Evolutionary conservation across 345 rosid genomes (phyloP), one percentile per base, ranked within the genome.

Genomic region (Isatis tinctoria): DNA sequence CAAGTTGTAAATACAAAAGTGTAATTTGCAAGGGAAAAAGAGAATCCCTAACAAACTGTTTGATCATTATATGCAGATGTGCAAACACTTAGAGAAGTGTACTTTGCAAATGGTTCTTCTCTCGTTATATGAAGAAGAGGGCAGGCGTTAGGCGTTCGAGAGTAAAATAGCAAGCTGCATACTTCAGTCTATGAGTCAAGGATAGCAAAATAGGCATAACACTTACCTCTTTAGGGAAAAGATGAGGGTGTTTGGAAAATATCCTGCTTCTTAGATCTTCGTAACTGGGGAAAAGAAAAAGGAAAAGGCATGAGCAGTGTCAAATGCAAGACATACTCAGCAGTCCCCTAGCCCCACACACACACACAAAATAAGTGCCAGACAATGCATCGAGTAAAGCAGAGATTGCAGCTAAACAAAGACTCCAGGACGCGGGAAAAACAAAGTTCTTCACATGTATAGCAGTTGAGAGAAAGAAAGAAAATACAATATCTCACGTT

Each of bases 161-260:
- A 60, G 18, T 47, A 66, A 48, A 5, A 47, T 6, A 20, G 16
- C 17, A 28, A 28, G 13, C 28, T 40, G 12, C 39, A 26, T 53
- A 53, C 51, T n/a, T 69, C 2, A 56, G 14, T 8, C 28, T 28
- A 8, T 28, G 30, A 56, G 22, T 57, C 2, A 44, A 58, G 9
- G 18, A 18, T 27, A 63, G 9, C 22, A 62, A 47, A 47, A 3
- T 28, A 60, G 10, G 72, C 39, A 53, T n/a, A 36, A 17, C 22
- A 57, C 17, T 49, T 67, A 30, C 33, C 33, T 30, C 33, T 30
- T 30, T 90, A 59, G 97, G 97, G 79, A 94, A 94, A 70, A 88
- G 76, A 14, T 83, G 75, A 63, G 97, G 97, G 83, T 91, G 81
- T 83, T 90, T 90, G 66, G 98, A 91, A 76, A 94, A 94, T 78